Base-by-base conservation (phyloP, 1,284 basidiomycete species). In the Cryptococcus neoformans region DNA sequence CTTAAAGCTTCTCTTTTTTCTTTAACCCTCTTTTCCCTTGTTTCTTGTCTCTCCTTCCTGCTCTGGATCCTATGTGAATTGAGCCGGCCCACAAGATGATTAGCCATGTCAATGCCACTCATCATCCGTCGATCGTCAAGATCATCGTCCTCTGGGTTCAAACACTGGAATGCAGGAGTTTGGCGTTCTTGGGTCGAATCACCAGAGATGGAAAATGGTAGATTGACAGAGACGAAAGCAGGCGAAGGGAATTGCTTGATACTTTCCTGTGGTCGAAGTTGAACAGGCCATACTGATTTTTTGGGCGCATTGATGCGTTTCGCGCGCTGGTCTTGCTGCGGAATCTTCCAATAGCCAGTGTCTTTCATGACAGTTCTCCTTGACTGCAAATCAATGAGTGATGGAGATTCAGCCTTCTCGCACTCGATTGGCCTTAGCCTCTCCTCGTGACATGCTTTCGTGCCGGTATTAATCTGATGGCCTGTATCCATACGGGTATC, bases 91-190 rank as follows among this genome's bases (percentile, higher is more conserved):
- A 59, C 44, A 9, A 59, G 50, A 40, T 59, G 57, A n/a, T 55
- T 5, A 12, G 54, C 49, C 5, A 59, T 44, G 12, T 59, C 54
- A 34, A 59, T 42, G 2, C 54, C 57, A 11, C 36, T 55, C 57
- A 59, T 52, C 34, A 37, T 50, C 8, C 16, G n/a, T n/a, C 40
- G 40, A 10, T 41, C 40, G 21, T 21, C 21, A 21, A 21, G 21
- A 41, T 41, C n/a, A 14, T 47, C n/a, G 40, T 41, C 40, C 10
- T 10, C 40, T 11, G n/a, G n/a, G n/a, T n/a, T 41, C n/a, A n/a
- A 41, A 11, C n/a, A 11, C 40, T 41, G 40, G n/a, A n/a, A 41
- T n/a, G n/a, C 10, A 41, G 11, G 40, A 41, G n/a, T n/a, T 10
- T n/a, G 10, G 40, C 40, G 40, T 41, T n/a, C 40, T 41, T 41